Conservation (phyloP, 2,329 filamentous ascomycete genomes). For the Colletotrichum destructivum region DNA sequence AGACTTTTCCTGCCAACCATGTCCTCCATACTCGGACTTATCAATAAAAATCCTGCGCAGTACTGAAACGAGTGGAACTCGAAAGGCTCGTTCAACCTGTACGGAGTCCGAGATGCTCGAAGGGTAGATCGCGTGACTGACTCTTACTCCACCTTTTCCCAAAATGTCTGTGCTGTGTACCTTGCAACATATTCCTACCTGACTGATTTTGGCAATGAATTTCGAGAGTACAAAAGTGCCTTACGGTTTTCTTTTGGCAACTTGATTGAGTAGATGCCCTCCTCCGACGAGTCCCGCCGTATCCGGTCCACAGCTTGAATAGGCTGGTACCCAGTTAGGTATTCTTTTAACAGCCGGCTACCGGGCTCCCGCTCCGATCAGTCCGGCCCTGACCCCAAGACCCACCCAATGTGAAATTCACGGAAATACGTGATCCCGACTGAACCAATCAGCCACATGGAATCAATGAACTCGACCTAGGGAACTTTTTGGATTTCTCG, state of each 20-base stretch:
- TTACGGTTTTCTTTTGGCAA: too few relatives aligned
- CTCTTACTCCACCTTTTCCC: neutral
- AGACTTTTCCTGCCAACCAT: neutral
- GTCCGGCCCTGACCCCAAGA: neutral
- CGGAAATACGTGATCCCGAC: constrained; percentile 37
- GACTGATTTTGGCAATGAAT: too few relatives aligned
- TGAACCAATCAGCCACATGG: constrained; percentile 30
- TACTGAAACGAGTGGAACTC: neutral
- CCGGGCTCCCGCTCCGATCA: neutral
- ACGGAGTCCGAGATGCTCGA: constrained; percentile 11
- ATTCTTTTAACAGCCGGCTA: neutral
- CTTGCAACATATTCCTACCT: neutral
- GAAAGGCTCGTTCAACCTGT: neutral
- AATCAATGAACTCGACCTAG: constrained; percentile 2
- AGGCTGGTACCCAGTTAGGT: neutral
- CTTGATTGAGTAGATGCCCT: too few relatives aligned
- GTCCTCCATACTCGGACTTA: too few relatives aligned
- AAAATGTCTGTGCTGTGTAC: neutral
- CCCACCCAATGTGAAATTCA: neutral
- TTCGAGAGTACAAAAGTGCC: too few relatives aligned
- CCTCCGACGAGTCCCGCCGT: neutral
- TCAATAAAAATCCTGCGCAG: too few relatives aligned
- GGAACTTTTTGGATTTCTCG: constrained; percentile 38
- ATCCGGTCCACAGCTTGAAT: neutral
- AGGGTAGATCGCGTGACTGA: constrained; percentile 19